Base-by-base conservation (phyloP, 1,139 yeast genomes). In the Suhomyces anneliseae region DNA sequence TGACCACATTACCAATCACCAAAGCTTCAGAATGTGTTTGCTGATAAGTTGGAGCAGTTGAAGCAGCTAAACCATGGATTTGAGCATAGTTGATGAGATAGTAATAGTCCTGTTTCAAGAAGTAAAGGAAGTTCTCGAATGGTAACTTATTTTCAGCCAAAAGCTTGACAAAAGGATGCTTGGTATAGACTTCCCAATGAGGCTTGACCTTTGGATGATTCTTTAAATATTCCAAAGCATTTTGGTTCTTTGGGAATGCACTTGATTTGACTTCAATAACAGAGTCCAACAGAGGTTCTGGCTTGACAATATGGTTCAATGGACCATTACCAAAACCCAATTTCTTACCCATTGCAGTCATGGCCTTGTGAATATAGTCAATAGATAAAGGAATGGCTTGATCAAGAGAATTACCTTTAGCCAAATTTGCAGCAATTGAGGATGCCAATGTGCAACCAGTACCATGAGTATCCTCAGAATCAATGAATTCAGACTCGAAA, bases 391-490 rank as follows among this genome's bases (percentile, higher is more conserved):
- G 72, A 7, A 87, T 76, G 0, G 96, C 72, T 4, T 72, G 74
- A 2, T 58, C 54, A 9, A 87, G 57, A 0, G 70, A 36, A 34
- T 59, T 53, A 0, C 82, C 83, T 38, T 70, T 72, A 2, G 96
- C 92, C 40, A 89, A 56, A 55, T 87, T 83, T 1, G 95, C 82
- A 0, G 95, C 85, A 55, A 90, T 85, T 0, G 96, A 78, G 1
- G 96, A 84, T 0, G 96, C 83, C 43, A 90, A 70, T 0, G 97
- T 87, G 64, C 97, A 90, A 0, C 97, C 97, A 1, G 97, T 89
- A 8, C 97, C 97, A 62, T 90, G 97, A 0, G 90, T 83, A 57
- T 83, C 80, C 4, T 66, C 61, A 1, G 89, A 74, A 4, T 68
- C 63, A 15, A 83, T 64, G 54, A 63, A 79, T 2, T 62, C 64